phyloP scores from a whole-genome alignment of 371 early-diverging fungal species.

The Homolaphlyctis polyrhiza region DNA sequence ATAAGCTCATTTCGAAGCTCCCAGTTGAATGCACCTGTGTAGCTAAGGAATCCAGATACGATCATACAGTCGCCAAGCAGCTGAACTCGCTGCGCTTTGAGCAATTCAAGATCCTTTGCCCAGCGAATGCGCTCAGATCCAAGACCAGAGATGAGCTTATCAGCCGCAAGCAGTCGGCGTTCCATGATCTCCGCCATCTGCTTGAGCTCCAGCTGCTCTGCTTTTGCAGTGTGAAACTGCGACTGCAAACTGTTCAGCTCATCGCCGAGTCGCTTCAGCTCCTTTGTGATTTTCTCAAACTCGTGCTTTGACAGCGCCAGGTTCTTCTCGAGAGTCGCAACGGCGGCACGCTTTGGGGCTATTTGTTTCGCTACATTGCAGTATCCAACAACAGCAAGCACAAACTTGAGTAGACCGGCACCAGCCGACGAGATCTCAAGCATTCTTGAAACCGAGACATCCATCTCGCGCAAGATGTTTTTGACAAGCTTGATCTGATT shows the following conservation, averaged over 20 bases:
- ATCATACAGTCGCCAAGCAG: conserved; percentile 54
- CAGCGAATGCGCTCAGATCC: conserved; percentile 54
- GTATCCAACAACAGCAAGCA: conserved; percentile 56
- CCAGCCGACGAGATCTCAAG: conserved; percentile 56
- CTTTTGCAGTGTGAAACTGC: conserved; percentile 51
- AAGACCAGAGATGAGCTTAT: conserved; percentile 57
- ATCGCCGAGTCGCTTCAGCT: conserved; percentile 42
- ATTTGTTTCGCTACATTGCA: conserved; percentile 59
- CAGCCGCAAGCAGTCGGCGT: conserved; percentile 51
- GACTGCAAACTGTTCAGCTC: conserved; percentile 43
- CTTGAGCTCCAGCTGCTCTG: conserved; percentile 56
- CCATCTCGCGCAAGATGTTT: conserved; percentile 50
- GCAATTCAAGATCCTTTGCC: conserved; percentile 43
- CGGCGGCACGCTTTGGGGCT: conserved; percentile 54
- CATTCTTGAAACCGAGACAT: conserved; percentile 50
- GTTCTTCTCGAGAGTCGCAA: conserved; percentile 51
- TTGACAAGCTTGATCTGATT: conserved; percentile 52
- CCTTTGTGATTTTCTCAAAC: conserved; percentile 52
- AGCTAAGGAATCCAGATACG: conserved; percentile 51
- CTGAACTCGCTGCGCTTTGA: conserved; percentile 47
- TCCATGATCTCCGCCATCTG: conserved; percentile 61
- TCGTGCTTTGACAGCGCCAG: conserved; percentile 50
- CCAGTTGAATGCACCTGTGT: conserved; percentile 63
- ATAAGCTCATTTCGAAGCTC: conserved; percentile 53
- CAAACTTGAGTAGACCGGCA: conserved; percentile 51